Evolutionary conservation across 108 stramenopile species (phyloP).

Genomic region (Pseudonitzschia pungens): DNA sequence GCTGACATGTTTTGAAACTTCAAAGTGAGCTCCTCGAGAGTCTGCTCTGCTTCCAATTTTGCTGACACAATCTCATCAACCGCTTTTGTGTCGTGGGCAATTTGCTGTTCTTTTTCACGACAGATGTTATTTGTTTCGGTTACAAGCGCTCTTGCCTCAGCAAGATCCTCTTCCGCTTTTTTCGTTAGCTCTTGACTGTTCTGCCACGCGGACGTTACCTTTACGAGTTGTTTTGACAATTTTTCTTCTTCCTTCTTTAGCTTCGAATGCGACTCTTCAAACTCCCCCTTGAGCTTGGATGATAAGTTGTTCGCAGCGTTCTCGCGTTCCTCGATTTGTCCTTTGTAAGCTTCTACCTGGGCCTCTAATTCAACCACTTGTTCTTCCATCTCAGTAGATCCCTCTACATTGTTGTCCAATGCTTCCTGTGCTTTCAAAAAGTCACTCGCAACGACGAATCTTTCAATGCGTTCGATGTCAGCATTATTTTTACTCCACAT

Average conservation of each 20-base stretch:
- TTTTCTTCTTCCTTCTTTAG: conserved; percentile 72
- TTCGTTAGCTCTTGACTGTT: conserved; percentile 66
- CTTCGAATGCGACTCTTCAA: conserved; percentile 51
- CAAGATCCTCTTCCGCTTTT: conserved; percentile 72
- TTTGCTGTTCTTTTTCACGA: conserved; percentile 59
- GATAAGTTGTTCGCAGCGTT: conserved; percentile 57
- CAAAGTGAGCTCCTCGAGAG: conserved; percentile 47
- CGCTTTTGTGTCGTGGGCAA: conserved; percentile 44
- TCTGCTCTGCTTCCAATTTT: conserved; percentile 64
- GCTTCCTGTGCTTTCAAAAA: conserved; percentile 69
- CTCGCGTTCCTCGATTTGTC: conserved; percentile 59
- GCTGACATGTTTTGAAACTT: conserved; percentile 90
- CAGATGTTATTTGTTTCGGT: conserved; percentile 57
- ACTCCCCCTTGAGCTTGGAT: conserved; percentile 60
- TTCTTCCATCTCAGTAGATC: conserved; percentile 62
- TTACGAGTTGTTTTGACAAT: conserved; percentile 92
- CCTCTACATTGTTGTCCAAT: conserved; percentile 59
- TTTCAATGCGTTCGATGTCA: conserved; percentile 93
- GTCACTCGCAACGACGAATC: conserved; percentile 92
- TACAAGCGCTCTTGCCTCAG: conserved; percentile 58
- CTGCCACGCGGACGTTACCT: conserved; percentile 82
- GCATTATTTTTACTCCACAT: conserved; percentile 94
- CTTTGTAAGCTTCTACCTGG: conserved; percentile 31
- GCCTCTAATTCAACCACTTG: conserved; percentile 57
- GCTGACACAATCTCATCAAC: conserved; percentile 62